Percentiles rank a stretch among this genome's conserved stretches.
Conservation (phyloP, 352 stramenopile species). For the Globisporangium echinulatum region DNA sequence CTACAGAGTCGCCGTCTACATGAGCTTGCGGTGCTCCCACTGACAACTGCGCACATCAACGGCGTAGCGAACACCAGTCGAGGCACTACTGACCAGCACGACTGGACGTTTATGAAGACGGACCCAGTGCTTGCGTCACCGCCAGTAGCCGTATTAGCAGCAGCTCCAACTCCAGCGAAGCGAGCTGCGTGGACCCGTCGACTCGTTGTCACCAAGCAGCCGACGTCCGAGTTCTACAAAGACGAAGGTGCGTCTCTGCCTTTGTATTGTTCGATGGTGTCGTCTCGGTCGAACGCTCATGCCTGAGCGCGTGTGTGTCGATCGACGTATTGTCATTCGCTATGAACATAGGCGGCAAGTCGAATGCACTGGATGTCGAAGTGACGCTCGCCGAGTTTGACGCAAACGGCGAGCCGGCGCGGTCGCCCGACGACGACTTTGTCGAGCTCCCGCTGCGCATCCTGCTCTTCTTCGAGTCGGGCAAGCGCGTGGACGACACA, state of each 20-base stretch:
- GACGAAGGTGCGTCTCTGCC: constrained; percentile 48
- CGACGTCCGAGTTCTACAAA: constrained; percentile 83
- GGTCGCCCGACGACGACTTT: constrained; percentile 65
- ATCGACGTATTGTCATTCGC: background rate
- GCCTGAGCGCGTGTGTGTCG: background rate
- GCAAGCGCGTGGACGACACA: constrained; percentile 76
- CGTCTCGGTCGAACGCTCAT: background rate
- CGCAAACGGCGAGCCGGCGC: constrained; percentile 49
- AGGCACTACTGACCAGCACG: constrained; percentile 5
- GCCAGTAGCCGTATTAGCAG: background rate
- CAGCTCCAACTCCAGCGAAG: constrained; percentile 15
- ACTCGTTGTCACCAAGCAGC: constrained; percentile 83
- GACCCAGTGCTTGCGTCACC: constrained; percentile 3
- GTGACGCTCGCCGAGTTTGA: constrained; percentile 81
- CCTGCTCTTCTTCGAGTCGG: constrained; percentile 78
- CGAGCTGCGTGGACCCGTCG: constrained; percentile 55
- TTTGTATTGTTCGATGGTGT: background rate
- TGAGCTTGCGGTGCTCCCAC: background rate
- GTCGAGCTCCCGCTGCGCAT: constrained; percentile 78
- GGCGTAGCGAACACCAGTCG: background rate
- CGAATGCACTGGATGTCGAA: constrained; percentile 74
- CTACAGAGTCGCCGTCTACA: background rate
- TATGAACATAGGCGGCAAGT: constrained; percentile 43
- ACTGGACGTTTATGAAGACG: constrained; percentile 14
- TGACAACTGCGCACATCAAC: background rate